Evolutionary conservation across 31 red algal genomes (phyloP).

Genomic region (Asparagopsis taxiformis): DNA sequence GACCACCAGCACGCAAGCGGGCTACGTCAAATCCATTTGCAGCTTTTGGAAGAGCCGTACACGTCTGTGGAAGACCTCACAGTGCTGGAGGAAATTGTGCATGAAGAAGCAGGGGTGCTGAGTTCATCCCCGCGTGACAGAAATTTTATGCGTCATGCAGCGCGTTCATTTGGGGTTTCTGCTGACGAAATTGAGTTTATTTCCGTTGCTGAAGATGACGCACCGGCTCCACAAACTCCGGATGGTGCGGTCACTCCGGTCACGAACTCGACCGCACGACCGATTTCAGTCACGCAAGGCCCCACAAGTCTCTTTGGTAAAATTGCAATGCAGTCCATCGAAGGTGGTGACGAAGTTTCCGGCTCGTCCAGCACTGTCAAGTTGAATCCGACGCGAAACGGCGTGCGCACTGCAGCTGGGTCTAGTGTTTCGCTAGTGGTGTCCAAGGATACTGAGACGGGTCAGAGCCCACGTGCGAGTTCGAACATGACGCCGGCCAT

Average conservation of each 20-base stretch:
- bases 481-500: conserved; percentile 9
- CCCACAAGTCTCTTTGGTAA: too few relatives aligned
- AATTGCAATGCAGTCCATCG: too few relatives aligned
- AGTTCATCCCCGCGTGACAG: conserved; percentile 27
- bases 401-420: too few relatives aligned
- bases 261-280: too few relatives aligned
- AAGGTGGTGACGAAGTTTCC: too few relatives aligned
- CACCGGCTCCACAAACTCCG: neutral
- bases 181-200: conserved; percentile 28
- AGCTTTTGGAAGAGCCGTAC: conserved; percentile 41
- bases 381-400: too few relatives aligned
- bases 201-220: conserved; percentile 6
- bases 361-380: too few relatives aligned
- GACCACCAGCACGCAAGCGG: conserved; percentile 3
- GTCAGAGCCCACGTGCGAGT: conserved; percentile 7
- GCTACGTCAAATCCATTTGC: conserved; percentile 28
- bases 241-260: too few relatives aligned
- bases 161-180: conserved; percentile 16
- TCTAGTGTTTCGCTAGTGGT: too few relatives aligned
- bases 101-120: conserved; percentile 28
- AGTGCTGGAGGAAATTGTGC: conserved; percentile 41
- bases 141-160: conserved; percentile 16
- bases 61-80: conserved; percentile 46
- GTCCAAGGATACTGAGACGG: neutral
- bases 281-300: too few relatives aligned